Percentiles rank a stretch among this genome's conserved stretches.
Conservation (phyloP, 768 basidiomycete species). For the Rhizopogon roseolus region DNA sequence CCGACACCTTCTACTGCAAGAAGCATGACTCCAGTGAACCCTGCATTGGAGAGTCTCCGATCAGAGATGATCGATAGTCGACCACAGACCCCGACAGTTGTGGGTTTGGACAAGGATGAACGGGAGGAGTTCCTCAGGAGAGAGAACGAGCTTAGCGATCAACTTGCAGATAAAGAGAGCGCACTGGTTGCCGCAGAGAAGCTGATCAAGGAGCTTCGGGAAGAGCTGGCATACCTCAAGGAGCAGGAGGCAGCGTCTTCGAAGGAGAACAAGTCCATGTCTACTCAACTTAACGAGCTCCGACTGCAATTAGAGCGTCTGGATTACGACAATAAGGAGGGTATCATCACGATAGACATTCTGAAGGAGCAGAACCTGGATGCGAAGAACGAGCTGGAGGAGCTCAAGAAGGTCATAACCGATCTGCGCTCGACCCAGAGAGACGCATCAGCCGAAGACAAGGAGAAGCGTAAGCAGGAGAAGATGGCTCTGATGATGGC, state of each 20-base stretch:
- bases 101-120: constrained; percentile 92
- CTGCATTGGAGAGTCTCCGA: constrained; percentile 65
- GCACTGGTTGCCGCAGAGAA: constrained; percentile 77
- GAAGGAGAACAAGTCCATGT: constrained; percentile 93
- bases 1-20: constrained; percentile 64
- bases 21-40: constrained; percentile 73
- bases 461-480: constrained; percentile 98
- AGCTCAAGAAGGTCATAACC: constrained; percentile 72
- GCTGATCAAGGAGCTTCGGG: constrained; percentile 79
- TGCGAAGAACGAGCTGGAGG: constrained; percentile 82
- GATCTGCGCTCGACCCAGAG: constrained; percentile 81
- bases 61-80: constrained; percentile 67
- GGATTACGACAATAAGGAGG: constrained; percentile 95
- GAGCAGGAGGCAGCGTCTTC: constrained; percentile 81
- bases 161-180: constrained; percentile 88
- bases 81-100: constrained; percentile 88
- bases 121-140: constrained; percentile 93
- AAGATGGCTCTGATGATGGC: constrained; percentile 99
- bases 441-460: constrained; percentile 88
- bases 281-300: constrained; percentile 88
- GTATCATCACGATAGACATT: constrained; percentile 87
- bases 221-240: constrained; percentile 86
- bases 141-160: constrained; percentile 95
- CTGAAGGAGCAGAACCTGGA: constrained; percentile 93
- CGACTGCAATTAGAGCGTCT: constrained; percentile 87